Evolutionary conservation across 2,329 filamentous ascomycete species (phyloP).

Genomic region (Claviceps capensis): DNA sequence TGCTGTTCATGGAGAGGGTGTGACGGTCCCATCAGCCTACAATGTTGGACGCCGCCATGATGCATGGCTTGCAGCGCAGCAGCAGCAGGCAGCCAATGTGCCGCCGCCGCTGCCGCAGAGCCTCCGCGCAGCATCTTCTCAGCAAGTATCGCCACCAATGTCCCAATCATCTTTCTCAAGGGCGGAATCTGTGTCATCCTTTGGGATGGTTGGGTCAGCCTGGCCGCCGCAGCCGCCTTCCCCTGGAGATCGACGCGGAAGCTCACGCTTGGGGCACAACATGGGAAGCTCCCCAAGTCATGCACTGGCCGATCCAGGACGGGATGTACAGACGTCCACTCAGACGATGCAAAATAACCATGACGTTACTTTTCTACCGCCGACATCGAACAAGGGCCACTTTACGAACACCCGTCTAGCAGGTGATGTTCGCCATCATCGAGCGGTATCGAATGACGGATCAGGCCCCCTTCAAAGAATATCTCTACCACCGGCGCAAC

Average conservation of each 20-base stretch:
- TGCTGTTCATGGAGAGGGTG: conserved; percentile 23
- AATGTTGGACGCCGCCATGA: conserved; percentile 8
- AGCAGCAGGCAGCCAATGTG: not conserved
- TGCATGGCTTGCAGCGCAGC: not conserved
- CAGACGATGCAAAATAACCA: not conserved
- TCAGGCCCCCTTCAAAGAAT: conserved; percentile 2
- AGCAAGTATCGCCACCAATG: conserved; percentile 1
- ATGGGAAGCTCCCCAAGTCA: conserved; percentile 1
- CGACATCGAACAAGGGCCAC: not conserved
- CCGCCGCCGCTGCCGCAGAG: not conserved
- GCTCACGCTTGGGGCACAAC: not conserved
- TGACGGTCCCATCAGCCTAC: conserved; percentile 16
- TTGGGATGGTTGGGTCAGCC: conserved; percentile 1
- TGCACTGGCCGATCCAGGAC: not conserved
- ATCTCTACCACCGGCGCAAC: not conserved
- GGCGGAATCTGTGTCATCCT: conserved; percentile 2
- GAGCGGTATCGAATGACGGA: not conserved
- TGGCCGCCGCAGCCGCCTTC: not conserved
- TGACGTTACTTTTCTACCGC: not conserved
- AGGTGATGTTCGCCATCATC: not conserved
- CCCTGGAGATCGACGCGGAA: not conserved
- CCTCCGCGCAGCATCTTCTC: conserved; percentile 5
- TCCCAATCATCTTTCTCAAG: conserved; percentile 1
- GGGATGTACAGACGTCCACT: not conserved
- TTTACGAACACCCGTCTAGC: not conserved